Evolutionary conservation across 305 asterid species (phyloP).

Genomic region (Solanum hybrid): DNA sequence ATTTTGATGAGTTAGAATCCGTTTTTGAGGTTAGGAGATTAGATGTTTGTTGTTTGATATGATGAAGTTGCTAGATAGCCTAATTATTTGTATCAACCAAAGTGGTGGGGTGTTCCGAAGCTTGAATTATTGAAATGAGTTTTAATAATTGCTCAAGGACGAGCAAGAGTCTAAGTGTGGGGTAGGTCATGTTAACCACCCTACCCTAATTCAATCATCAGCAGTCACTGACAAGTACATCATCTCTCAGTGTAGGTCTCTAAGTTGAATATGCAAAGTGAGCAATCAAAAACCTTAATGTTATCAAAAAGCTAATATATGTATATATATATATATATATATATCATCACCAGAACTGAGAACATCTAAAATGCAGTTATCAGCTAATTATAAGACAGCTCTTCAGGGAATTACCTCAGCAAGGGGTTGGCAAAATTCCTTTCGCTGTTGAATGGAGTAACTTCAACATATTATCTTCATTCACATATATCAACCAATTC

Average conservation of each 20-base stretch:
- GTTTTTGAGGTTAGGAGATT: background rate
- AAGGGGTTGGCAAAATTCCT: background rate
- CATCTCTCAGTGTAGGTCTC: constrained; percentile 31
- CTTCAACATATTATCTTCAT: background rate
- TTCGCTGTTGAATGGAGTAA: background rate
- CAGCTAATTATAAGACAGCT: background rate
- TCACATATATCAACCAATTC: constrained; percentile 26
- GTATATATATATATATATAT: background rate
- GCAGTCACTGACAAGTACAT: background rate
- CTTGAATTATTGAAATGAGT: background rate
- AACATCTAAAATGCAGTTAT: background rate
- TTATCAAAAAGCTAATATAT: background rate
- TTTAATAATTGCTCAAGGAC: background rate
- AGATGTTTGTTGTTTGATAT: background rate
- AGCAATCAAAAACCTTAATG: constrained; percentile 30
- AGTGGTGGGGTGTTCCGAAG: background rate
- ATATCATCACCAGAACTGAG: background rate
- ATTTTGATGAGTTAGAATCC: background rate
- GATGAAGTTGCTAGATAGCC: background rate
- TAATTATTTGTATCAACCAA: background rate
- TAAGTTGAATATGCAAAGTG: constrained; percentile 52
- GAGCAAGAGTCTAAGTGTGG: background rate
- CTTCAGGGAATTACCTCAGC: background rate
- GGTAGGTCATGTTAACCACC: background rate
- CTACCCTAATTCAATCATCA: background rate